Percentiles rank a stretch among this genome's conserved stretches.
These are phyloP conservation scores for Boletus subcaerulescens DNA, from an alignment of 768 basidiomycete species.

Conservation along the genomic window DNA sequence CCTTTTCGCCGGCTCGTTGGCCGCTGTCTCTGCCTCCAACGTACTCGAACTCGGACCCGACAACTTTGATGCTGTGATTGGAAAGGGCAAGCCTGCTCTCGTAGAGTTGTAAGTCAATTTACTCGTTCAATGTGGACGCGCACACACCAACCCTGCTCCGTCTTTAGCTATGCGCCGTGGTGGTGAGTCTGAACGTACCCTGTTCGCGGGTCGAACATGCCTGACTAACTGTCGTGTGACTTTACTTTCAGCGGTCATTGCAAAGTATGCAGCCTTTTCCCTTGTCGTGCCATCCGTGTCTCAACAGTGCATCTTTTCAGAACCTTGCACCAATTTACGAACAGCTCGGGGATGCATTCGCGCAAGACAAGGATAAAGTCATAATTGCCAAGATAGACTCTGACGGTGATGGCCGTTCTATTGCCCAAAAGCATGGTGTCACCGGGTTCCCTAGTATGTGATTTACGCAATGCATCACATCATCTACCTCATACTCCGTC, in stretches of 20 bases:
- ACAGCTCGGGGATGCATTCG: slow-evolving; percentile 84
- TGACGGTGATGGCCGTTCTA: slow-evolving; percentile 75
- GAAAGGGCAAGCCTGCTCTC: slow-evolving; percentile 76
- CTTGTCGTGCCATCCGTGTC: neutral
- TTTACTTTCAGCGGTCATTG: slow-evolving; percentile 66
- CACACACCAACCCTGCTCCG: neutral
- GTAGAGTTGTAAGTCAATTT: slow-evolving; percentile 79
- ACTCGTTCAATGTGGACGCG: neutral
- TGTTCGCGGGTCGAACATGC: neutral
- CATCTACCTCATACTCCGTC: slow-evolving; percentile 7
- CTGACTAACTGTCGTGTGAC: neutral
- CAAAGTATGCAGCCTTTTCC: slow-evolving; percentile 51
- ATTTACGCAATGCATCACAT: neutral
- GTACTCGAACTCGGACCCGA: slow-evolving; percentile 74
- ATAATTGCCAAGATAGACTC: slow-evolving; percentile 91
- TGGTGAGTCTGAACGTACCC: slow-evolving; percentile 50
- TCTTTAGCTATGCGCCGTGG: slow-evolving; percentile 78
- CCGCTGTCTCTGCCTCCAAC: slow-evolving; percentile 67
- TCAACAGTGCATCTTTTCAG: slow-evolving; percentile 35
- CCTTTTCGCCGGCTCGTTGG: slow-evolving; percentile 53
- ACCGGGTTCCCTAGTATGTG: slow-evolving; percentile 81
- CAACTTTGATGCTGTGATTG: slow-evolving; percentile 75
- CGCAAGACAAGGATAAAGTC: slow-evolving; percentile 76
- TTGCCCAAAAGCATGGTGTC: slow-evolving; percentile 78
- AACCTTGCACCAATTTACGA: slow-evolving; percentile 88